Base-by-base conservation (phyloP, 1,284 basidiomycete species). In the Microstroma glucosiphilum region DNA sequence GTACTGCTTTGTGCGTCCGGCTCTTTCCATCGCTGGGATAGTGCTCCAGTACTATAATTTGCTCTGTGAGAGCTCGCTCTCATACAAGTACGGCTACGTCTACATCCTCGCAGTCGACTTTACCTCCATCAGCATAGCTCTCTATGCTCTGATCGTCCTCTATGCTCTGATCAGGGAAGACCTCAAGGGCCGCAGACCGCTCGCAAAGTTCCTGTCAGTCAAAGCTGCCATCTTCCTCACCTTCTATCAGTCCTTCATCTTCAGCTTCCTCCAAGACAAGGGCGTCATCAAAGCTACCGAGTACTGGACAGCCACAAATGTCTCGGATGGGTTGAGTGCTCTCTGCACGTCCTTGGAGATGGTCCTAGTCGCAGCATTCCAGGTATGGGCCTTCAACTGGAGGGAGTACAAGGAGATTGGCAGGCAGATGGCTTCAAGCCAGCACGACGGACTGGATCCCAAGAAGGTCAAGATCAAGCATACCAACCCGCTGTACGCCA, bases 331-430 rank as follows among this genome's bases (percentile, higher is more conserved):
- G 0, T 78, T 93, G 41, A 89, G 86, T 64, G 90, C 91, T 0
- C 82, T 94, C 15, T 82, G 88, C 13, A 91, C 86, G 15, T 89
- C 88, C 66, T 85, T 92, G 54, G 91, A 93, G 83, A 88, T 89
- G 90, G 86, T 92, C 42, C 82, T 91, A 75, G 91, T 92, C 77
- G 83, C 89, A 8, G 65, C 79, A 0, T 81, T 88, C 59, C 91
- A 91, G 87, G 83, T 85, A 80, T 91, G 89, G 88, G 88, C 91
- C 0, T 92, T 91, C 74, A 83, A 83, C 7, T 83, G 84, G 71
- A 83, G 80, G 0, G 89, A 91, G 65, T 92, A 92, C 78, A 25
- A 19, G 4, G 49, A 49, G 57, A 21, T 42, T 13, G 46, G 30
- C 56, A 48, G 43, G 40, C 30, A 43, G 23, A 59, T 23, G 26